Conservation (phyloP, 306 rosid genomes). For the Citrullus mucosospermus region DNA sequence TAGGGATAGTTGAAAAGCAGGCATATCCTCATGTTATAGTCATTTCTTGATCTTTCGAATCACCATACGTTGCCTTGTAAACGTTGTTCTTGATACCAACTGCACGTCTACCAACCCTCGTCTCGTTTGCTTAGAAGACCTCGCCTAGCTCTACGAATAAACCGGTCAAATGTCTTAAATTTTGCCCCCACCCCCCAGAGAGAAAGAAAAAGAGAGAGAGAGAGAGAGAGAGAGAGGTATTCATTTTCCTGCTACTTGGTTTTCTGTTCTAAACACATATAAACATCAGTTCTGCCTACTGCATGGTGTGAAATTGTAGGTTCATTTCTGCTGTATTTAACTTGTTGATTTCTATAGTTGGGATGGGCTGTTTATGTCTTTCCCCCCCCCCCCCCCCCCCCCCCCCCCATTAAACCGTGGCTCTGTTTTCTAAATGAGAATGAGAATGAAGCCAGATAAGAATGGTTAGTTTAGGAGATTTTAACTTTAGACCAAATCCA, state of each 20-base stretch:
- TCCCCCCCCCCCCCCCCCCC: no score
- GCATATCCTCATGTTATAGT: neutral
- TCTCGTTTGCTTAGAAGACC: neutral
- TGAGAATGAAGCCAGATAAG: no score
- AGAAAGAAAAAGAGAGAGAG: neutral
- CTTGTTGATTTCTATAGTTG: neutral
- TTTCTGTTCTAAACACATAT: neutral
- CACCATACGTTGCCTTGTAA: neutral
- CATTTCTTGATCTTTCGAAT: neutral
- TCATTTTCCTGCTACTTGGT: neutral
- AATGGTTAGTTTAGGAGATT: no score
- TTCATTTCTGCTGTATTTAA: neutral
- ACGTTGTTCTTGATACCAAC: neutral
- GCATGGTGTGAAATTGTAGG: neutral
- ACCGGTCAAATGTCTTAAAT: neutral
- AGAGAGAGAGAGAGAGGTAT: no score
- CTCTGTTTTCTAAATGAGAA: neutral
- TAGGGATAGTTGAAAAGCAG: slow-evolving; percentile 13
- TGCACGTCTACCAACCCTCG: neutral
- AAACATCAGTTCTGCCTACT: neutral
- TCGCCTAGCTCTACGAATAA: neutral
- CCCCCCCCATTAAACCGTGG: neutral
- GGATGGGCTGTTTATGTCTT: neutral
- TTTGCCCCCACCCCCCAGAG: neutral
- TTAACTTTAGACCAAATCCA: no score